Evolutionary conservation across 106 monocot species (phyloP).

Genomic region (Posidonia australis): DNA sequence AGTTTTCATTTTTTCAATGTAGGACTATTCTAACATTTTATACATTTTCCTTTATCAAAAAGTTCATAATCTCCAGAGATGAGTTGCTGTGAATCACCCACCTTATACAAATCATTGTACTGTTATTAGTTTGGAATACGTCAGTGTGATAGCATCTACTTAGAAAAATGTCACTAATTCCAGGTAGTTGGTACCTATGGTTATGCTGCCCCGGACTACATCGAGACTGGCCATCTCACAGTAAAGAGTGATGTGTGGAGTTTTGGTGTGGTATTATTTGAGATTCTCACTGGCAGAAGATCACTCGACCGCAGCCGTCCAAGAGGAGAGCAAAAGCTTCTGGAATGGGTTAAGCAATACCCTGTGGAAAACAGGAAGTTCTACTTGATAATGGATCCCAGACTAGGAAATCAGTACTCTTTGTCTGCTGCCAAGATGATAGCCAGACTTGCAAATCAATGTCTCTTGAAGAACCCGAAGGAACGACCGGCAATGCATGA

Average conservation of each 20-base stretch:
- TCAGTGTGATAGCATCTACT: too few relatives aligned
- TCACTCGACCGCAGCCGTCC: slow-evolving; percentile 44
- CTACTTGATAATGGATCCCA: slow-evolving; percentile 37
- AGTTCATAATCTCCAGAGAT: too few relatives aligned
- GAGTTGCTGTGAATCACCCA: too few relatives aligned
- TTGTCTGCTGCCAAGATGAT: slow-evolving; percentile 23
- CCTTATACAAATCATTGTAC: background rate
- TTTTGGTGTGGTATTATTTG: slow-evolving; percentile 64
- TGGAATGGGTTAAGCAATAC: slow-evolving; percentile 55
- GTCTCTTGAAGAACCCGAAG: slow-evolving; percentile 38
- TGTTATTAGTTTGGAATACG: background rate
- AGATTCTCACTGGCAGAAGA: slow-evolving; percentile 49
- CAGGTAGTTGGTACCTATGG: slow-evolving; percentile 69
- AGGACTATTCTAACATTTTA: too few relatives aligned
- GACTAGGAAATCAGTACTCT: slow-evolving; percentile 33
- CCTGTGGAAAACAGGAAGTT: slow-evolving; percentile 35
- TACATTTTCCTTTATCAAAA: too few relatives aligned
- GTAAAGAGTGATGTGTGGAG: slow-evolving; percentile 68
- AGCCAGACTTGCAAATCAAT: slow-evolving; percentile 42
- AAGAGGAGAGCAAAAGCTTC: slow-evolving; percentile 38
- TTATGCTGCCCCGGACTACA: slow-evolving; percentile 68
- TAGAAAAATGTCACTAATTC: background rate
- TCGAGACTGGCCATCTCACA: slow-evolving; percentile 65
- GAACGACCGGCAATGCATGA: slow-evolving; percentile 51
- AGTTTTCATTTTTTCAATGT: too few relatives aligned